Evolutionary conservation across 2,329 filamentous ascomycete species (phyloP), one percentile per base, ranked within the genome.

Genomic region (Trichoderma koningii): DNA sequence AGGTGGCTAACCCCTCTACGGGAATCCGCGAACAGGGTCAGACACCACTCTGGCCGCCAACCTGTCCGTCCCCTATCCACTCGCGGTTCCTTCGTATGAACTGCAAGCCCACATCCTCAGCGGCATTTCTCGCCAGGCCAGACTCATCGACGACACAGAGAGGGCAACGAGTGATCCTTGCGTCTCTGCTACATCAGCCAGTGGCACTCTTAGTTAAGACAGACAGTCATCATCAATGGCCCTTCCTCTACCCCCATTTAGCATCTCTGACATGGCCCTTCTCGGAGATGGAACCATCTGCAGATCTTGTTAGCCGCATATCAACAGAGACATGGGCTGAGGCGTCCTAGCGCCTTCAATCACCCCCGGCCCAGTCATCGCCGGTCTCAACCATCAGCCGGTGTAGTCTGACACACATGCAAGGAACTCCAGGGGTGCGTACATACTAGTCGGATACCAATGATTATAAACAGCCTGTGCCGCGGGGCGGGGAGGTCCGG

Each of bases 251-350:
- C 12, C 12, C 14, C 34, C 12, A 38, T 14, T 3, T 38, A 3
- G 3, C 21, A 23, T 23, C 21, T 23, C 14, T 3, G 34, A 12
- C 12, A 38, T 5, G 34, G 12, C 12, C 28, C 12, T 38, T 17
- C 26, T 45, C 50, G 60, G 60, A 19, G 45, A 55, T 47, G 48
- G 28, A 28, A 38, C 12, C 53, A 55, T 55, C 41, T 63, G 60
- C 26, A 63, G 50, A 63, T 63, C 60, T 41, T 19, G 50, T 55
- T 55, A 55, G 60, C 60, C 60, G 60, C 60, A 50, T 34, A 63
- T 63, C 60, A 47, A 38, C 12, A 38, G 12, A 14, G 2, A 34
- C 30, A 34, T 38, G 34, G 59, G 9, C 50, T 28, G 38, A 26
- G 47, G 30, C 10, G 38, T 38, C 53, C 45, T 63, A 55, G 60